These are phyloP conservation scores for Talaromyces sp. DNA, from an alignment of 2,329 filamentous ascomycete genomes.

Conservation along the genomic window DNA sequence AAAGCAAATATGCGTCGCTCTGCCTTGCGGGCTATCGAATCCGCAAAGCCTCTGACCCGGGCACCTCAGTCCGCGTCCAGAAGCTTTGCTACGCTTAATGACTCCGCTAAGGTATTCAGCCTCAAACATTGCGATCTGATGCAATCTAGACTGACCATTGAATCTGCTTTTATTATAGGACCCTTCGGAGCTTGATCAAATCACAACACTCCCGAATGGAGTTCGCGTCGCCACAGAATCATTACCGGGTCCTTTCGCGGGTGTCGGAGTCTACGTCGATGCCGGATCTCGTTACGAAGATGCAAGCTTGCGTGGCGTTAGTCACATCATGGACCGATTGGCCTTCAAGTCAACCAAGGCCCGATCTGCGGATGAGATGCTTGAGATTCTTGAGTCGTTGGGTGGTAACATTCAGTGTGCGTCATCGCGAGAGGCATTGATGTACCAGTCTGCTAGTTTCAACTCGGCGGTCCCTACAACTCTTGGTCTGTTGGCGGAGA, in stretches of 20 bases:
- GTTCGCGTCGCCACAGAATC: conserved; percentile 93
- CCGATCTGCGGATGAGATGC: conserved; percentile 77
- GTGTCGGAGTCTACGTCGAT: conserved; percentile 93
- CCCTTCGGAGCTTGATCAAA: conserved; percentile 80
- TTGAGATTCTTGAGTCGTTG: conserved; percentile 82
- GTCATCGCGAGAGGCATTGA: conserved; percentile 90
- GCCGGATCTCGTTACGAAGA: conserved; percentile 94
- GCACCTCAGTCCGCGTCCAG: conserved; percentile 38
- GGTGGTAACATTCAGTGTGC: conserved; percentile 97
- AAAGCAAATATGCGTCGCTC: conserved; percentile 42
- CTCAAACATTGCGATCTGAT: background rate
- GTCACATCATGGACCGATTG: conserved; percentile 92
- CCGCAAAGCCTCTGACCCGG: conserved; percentile 39
- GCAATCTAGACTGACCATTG: conserved; percentile 8
- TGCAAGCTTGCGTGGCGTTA: conserved; percentile 79
- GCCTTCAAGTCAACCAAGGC: conserved; percentile 86
- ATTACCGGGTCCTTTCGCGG: conserved; percentile 89
- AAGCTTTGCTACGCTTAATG: conserved; percentile 40
- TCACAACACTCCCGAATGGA: conserved; percentile 89
- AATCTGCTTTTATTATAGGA: conserved; percentile 56
- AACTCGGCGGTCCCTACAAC: conserved; percentile 86
- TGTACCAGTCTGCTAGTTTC: conserved; percentile 99
- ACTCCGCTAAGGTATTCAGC: conserved; percentile 39
- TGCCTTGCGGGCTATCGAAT: conserved; percentile 43
- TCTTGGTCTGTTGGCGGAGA: conserved; percentile 85